Percentiles rank a stretch among this genome's conserved stretches.
These are phyloP conservation scores for Paratinospora sagittata DNA, from an alignment of 164 flowering plant genomes.

Conservation along the genomic window DNA sequence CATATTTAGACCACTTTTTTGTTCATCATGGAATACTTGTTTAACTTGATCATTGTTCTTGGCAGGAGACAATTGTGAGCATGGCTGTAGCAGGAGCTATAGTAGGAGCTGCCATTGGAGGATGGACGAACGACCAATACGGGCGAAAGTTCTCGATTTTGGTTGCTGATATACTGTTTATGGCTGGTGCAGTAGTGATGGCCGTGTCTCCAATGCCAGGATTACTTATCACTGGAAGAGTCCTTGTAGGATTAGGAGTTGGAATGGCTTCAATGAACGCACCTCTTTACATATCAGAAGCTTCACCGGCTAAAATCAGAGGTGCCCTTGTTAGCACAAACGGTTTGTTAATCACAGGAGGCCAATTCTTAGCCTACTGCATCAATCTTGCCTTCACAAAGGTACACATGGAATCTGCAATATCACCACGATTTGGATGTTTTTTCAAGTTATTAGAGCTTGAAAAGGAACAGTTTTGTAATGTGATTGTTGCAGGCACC, in stretches of 20 bases:
- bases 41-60: not conserved
- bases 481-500: conserved; percentile 32
- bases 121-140: conserved; percentile 57
- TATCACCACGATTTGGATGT: too few species aligned
- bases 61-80: conserved; percentile 83
- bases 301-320: conserved; percentile 79
- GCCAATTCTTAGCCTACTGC: conserved; percentile 72
- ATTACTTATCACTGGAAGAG: conserved; percentile 62
- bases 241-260: conserved; percentile 76
- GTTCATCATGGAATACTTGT: not conserved
- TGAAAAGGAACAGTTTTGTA: not conserved
- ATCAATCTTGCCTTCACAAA: conserved; percentile 68
- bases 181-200: conserved; percentile 76
- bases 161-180: conserved; percentile 62
- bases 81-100: conserved; percentile 97
- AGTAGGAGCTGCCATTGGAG: conserved; percentile 87
- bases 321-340: conserved; percentile 88
- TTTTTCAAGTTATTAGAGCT: too few species aligned
- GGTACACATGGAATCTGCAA: conserved; percentile 24
- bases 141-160: conserved; percentile 61
- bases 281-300: conserved; percentile 84
- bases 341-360: conserved; percentile 75
- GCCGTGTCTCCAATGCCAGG: conserved; percentile 55
- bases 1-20: not conserved
- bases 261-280: conserved; percentile 95